Base-by-base conservation (phyloP, 768 basidiomycete genomes). In the Mycena maculata region DNA sequence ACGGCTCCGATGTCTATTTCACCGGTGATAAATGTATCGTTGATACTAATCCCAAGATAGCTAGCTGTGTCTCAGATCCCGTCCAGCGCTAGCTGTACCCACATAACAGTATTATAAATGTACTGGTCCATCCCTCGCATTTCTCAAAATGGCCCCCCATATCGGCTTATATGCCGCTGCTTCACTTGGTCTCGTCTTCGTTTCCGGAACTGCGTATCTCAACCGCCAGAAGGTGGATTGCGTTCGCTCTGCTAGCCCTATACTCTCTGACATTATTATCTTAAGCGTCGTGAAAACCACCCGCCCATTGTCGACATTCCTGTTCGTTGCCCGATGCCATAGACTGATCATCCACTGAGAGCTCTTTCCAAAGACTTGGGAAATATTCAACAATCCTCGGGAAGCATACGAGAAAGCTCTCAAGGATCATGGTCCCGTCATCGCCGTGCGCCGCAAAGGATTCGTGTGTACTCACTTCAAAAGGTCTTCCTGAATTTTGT, bases 371-470 rank as follows among this genome's bases (percentile, higher is more conserved):
- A n/a, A 72, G 69, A 41, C 44, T 23, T 45, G 41, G 13, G 77
- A 78, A 27, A 78, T 80, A 23, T 78, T 76, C 64, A 60, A 63
- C 12, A 68, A 70, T 41, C 76, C 79, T 1, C 74, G 75, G 12
- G 72, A 76, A 55, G 77, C 77, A 2, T 80, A 80, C 38, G 77
- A 76, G 49, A 70, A 65, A 4, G 79, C 77, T 0, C 70, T 80
- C 11, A 65, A 57, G n/a, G 60, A 72, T 22, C 64, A 77, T 48
- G 77, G 79, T 2, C 77, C 76, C 15, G 72, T 78, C 15, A 73
- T 80, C 30, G 78, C 75, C 8, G 79, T 80, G 2, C 67, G 69
- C 27, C 70, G 77, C 28, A 80, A 77, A 55, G 77, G 75, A 45
- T 65, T 69, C 47, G 79, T 78, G 23, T 33, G 74, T 70, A 12